Evolutionary conservation across 2,329 filamentous ascomycete species (phyloP).

Genomic region (Aspergillus versicolor): DNA sequence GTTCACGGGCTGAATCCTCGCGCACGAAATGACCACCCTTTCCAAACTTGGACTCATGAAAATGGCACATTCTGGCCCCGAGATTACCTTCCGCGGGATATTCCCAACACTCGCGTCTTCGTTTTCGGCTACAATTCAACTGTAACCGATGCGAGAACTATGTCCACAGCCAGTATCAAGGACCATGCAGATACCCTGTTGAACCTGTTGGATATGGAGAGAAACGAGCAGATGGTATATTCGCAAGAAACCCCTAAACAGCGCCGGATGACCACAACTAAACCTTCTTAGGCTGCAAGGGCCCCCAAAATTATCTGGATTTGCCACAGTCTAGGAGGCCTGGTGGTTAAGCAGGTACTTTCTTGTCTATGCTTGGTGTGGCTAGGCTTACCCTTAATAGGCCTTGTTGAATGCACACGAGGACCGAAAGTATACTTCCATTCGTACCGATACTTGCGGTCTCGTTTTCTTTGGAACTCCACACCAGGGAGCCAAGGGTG

Average conservation of each 20-base stretch:
- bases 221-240: slow-evolving; percentile 25
- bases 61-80: slow-evolving; percentile 28
- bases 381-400: slow-evolving; percentile 12
- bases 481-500: slow-evolving; percentile 33
- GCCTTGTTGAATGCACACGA: slow-evolving; percentile 36
- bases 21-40: slow-evolving; percentile 31
- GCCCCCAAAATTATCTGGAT: slow-evolving; percentile 32
- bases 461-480: slow-evolving; percentile 38
- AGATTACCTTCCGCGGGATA: slow-evolving; percentile 26
- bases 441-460: slow-evolving; percentile 32
- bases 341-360: slow-evolving; percentile 33
- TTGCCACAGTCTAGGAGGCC: slow-evolving; percentile 31
- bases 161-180: slow-evolving; percentile 35
- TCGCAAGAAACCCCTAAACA: not conserved
- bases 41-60: slow-evolving; percentile 33
- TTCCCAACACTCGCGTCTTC: slow-evolving; percentile 31
- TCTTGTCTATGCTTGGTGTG: not conserved
- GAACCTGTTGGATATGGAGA: slow-evolving; percentile 33
- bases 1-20: slow-evolving; percentile 33
- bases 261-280: not conserved
- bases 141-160: slow-evolving; percentile 30
- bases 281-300: slow-evolving; percentile 17
- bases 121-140: slow-evolving; percentile 35
- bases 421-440: slow-evolving; percentile 34
- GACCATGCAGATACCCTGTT: slow-evolving; percentile 36